Conservation (phyloP, 169 alveolate genomes). For the Amoebophrya sp. region DNA sequence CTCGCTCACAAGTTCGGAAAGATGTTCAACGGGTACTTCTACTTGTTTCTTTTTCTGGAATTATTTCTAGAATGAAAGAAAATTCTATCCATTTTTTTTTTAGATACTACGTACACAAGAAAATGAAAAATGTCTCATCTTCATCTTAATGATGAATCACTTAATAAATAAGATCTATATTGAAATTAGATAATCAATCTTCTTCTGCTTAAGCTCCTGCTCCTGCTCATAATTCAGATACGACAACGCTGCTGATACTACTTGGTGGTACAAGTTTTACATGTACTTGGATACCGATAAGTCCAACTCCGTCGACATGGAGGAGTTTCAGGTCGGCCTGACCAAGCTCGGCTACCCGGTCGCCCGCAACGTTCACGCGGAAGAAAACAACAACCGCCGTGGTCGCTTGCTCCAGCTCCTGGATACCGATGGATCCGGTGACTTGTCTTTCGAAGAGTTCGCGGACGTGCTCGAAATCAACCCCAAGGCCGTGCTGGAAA, state of each 20-base stretch:
- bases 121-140: too few relatives aligned
- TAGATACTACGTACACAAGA: too few relatives aligned
- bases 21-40: not conserved
- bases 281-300: not conserved
- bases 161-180: too few relatives aligned
- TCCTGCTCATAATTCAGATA: too few relatives aligned
- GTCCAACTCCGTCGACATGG: not conserved
- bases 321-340: not conserved
- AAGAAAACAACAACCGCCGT: not conserved
- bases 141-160: too few relatives aligned
- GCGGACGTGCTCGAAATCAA: not conserved
- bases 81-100: too few relatives aligned
- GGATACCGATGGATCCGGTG: not conserved
- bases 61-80: too few relatives aligned
- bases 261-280: conserved; percentile 7
- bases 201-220: too few relatives aligned
- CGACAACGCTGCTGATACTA: conserved; percentile 11
- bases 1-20: not conserved
- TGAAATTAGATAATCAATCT: too few relatives aligned
- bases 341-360: not conserved
- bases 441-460: conserved; percentile 16
- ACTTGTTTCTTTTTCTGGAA: too few relatives aligned
- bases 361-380: too few relatives aligned
- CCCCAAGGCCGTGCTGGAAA: not conserved
- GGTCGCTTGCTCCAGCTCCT: not conserved